Conservation (phyloP, 1,284 basidiomycete genomes). For the Porodaedalea pini region DNA sequence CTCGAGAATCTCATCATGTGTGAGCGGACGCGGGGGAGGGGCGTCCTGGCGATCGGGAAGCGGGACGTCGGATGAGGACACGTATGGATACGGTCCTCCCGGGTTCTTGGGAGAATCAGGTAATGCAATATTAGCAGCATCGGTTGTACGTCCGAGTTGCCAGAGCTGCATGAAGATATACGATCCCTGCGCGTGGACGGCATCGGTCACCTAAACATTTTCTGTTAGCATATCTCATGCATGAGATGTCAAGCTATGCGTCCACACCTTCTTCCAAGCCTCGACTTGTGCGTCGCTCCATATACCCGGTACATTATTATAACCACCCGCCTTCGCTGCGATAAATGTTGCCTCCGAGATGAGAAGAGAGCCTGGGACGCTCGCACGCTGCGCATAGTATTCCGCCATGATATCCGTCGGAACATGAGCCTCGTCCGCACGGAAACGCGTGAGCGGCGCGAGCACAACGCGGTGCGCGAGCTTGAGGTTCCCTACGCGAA, state of each 20-base stretch:
- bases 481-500: slow-evolving; percentile 29
- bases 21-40: slow-evolving; percentile 29
- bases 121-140: slow-evolving; percentile 29
- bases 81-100: slow-evolving; percentile 30
- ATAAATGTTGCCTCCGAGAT: slow-evolving; percentile 34
- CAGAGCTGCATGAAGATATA: slow-evolving; percentile 48
- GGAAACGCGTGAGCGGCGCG: slow-evolving; percentile 34
- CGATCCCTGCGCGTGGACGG: slow-evolving; percentile 42
- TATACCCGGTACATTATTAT: slow-evolving; percentile 25
- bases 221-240: neutral
- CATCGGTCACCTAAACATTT: slow-evolving; percentile 27
- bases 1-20: slow-evolving; percentile 39
- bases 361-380: slow-evolving; percentile 28
- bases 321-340: slow-evolving; percentile 22
- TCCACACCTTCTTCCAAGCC: slow-evolving; percentile 30
- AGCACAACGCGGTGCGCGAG: slow-evolving; percentile 29
- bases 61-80: slow-evolving; percentile 40
- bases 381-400: no score
- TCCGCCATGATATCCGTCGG: slow-evolving; percentile 30
- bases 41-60: slow-evolving; percentile 27
- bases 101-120: slow-evolving; percentile 29
- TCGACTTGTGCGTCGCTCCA: slow-evolving; percentile 29
- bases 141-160: slow-evolving; percentile 44
- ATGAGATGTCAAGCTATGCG: slow-evolving; percentile 19
- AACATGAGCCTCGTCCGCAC: slow-evolving; percentile 26